A percentile compares a stretch with the other conserved stretches of the same genome.
phyloP scores from a whole-genome alignment of 768 basidiomycete species.

The Mycena maculata region DNA sequence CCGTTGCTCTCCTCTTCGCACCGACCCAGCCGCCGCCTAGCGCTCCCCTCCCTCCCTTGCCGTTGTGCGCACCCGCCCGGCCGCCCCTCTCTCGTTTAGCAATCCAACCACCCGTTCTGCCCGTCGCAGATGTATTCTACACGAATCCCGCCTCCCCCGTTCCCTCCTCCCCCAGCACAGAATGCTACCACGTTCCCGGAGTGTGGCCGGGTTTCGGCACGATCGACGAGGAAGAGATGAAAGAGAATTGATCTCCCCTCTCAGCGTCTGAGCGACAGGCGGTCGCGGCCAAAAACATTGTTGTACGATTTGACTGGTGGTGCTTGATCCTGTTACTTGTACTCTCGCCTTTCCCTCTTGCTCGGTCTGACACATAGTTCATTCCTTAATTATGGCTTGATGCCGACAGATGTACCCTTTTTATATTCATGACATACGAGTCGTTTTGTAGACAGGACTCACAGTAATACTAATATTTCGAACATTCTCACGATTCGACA shows the following conservation, averaged over 20 bases:
- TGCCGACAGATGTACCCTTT: slow-evolving; percentile 1
- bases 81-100: slow-evolving; percentile 33
- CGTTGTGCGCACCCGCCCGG: slow-evolving; percentile 29
- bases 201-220: slow-evolving; percentile 26
- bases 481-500: neutral
- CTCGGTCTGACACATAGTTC: neutral
- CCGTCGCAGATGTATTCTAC: slow-evolving; percentile 25
- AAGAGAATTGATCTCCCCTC: slow-evolving; percentile 19
- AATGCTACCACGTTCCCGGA: slow-evolving; percentile 28
- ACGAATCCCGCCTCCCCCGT: slow-evolving; percentile 24
- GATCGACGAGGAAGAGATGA: slow-evolving; percentile 36
- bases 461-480: neutral
- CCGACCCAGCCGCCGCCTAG: slow-evolving; percentile 28
- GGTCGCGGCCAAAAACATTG: slow-evolving; percentile 12
- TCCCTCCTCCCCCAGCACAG: slow-evolving; percentile 29
- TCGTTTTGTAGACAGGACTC: neutral
- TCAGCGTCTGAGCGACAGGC: neutral
- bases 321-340: slow-evolving; percentile 26
- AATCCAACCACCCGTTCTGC: slow-evolving; percentile 29
- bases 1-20: slow-evolving; percentile 27
- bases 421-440: neutral
- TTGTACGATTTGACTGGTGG: slow-evolving; percentile 28
- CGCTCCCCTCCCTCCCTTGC: slow-evolving; percentile 30
- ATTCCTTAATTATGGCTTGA: slow-evolving; percentile 26
- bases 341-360: slow-evolving; percentile 4